These are phyloP conservation scores for Globisporangium carolinianum DNA, from an alignment of 352 stramenopile genomes.

Conservation along the genomic window DNA sequence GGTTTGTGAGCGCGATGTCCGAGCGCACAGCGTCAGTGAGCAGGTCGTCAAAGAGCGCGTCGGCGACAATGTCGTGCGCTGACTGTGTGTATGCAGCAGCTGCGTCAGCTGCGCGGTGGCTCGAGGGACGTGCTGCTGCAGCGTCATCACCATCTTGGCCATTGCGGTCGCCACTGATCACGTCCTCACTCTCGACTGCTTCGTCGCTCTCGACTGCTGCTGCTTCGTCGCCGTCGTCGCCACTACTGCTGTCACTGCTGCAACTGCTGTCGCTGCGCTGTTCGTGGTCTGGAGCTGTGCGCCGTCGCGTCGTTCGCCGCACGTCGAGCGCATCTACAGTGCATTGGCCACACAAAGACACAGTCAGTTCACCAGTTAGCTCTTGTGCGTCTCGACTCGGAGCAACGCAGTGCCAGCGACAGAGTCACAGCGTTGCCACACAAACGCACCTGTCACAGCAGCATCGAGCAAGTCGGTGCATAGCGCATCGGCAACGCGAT, in stretches of 20 bases:
- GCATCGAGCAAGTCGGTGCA: slow-evolving; percentile 16
- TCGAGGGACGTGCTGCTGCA: not conserved
- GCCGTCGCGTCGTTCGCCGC: no score
- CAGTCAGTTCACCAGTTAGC: no score
- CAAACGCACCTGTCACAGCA: slow-evolving; percentile 13
- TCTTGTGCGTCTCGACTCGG: no score
- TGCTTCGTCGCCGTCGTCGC: no score
- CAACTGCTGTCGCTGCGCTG: no score
- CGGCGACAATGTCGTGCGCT: not conserved
- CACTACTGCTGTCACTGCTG: no score
- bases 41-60: slow-evolving; percentile 6
- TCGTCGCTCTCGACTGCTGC: not conserved
- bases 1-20: not conserved
- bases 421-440: no score
- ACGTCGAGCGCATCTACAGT: no score
- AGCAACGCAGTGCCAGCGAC: no score
- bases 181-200: not conserved
- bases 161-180: not conserved
- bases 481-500: slow-evolving; percentile 18
- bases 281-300: no score
- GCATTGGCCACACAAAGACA: no score
- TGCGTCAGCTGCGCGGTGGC: not conserved
- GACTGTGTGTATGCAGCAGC: not conserved
- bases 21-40: not conserved
- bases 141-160: not conserved